Evolutionary conservation across 2,329 filamentous ascomycete species (phyloP), one percentile per base, ranked within the genome.

Genomic region (Penicillium hesseltinei): DNA sequence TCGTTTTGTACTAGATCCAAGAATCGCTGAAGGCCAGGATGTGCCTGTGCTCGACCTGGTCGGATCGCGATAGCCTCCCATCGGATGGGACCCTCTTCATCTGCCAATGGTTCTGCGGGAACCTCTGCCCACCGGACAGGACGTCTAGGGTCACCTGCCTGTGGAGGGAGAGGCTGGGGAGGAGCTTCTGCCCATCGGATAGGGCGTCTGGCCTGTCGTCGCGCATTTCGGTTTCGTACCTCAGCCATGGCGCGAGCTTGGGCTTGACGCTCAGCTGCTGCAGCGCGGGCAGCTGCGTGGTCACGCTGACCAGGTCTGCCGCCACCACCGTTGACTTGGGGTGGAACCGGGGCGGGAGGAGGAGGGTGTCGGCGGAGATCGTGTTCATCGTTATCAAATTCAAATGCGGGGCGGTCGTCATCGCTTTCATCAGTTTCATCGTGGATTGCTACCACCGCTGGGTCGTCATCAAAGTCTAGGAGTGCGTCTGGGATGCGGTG

Each of bases 1-100:
- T 85, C 82, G 51, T 80, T 74, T 54, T 73, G 67, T 6, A 81
- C 82, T 55, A 84, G 69, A 42, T 80, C 75, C 36, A 84, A 62
- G 61, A 84, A 84, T 29, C 80, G 71, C 64, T 81, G 78, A 3
- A 85, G 68, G 9, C 79, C 77, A 35, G 62, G 64, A 46, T 62
- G 61, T n/a, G 21, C 52, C 23, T 57, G 21, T 35, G 48, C 17
- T 31, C 35, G 25, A 47, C 40, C 56, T 48, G 54, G 59, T 27
- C 54, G 54, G 31, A 39, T 23, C 19, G 43, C 49, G 5, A 48
- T 23, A 33, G 25, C 35, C 25, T 54, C 51, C 54, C 54, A 56
- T 23, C 17, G 27, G 10, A 42, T 43, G 36, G 31, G 54, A 2
- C 49, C 54, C 2, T 56, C 48, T 25, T 53, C 48, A 1, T 46